Evolutionary conservation across 768 basidiomycete genomes (phyloP).

Genomic region (Trametes sanguinea): DNA sequence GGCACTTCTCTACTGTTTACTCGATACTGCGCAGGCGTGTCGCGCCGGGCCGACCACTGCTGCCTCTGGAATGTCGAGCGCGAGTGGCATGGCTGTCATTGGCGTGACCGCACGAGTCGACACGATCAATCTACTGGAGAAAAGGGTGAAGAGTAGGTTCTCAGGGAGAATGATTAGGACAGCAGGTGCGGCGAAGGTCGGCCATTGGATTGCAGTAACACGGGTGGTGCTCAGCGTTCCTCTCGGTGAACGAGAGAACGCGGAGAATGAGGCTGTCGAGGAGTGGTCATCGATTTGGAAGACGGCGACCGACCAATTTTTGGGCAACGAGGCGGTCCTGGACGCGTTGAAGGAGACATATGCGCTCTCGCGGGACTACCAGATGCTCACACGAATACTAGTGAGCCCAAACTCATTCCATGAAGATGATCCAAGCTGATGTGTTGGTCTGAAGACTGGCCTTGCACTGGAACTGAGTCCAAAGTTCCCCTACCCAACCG

Average conservation of each 20-base stretch:
- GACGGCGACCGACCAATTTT: conserved; percentile 54
- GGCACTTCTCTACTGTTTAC: conserved; percentile 88
- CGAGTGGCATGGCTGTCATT: conserved; percentile 77
- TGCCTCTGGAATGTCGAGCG: background rate
- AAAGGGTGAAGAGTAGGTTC: conserved; percentile 96
- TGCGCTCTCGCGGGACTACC: conserved; percentile 59
- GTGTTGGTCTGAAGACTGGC: background rate
- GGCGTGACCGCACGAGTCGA: conserved; percentile 88
- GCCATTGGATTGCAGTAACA: conserved; percentile 53
- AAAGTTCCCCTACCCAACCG: conserved; percentile 54
- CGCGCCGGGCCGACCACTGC: conserved; percentile 51
- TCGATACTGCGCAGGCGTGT: conserved; percentile 92
- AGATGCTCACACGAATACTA: conserved; percentile 58
- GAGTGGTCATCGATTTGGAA: conserved; percentile 70
- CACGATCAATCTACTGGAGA: conserved; percentile 87
- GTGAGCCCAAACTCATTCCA: conserved; percentile 42
- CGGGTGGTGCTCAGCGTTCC: conserved; percentile 45
- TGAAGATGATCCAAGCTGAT: background rate
- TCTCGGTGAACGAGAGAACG: conserved; percentile 22
- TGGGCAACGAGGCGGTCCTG: conserved; percentile 49
- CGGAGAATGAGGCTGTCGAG: conserved; percentile 27
- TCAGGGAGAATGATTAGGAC: conserved; percentile 88
- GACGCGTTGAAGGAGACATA: conserved; percentile 59
- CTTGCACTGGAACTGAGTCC: conserved; percentile 45
- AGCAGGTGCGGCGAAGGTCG: conserved; percentile 53